These are phyloP conservation scores for Yamadazyma kitorensis DNA, from an alignment of 805 yeast genomes.

Conservation along the genomic window DNA sequence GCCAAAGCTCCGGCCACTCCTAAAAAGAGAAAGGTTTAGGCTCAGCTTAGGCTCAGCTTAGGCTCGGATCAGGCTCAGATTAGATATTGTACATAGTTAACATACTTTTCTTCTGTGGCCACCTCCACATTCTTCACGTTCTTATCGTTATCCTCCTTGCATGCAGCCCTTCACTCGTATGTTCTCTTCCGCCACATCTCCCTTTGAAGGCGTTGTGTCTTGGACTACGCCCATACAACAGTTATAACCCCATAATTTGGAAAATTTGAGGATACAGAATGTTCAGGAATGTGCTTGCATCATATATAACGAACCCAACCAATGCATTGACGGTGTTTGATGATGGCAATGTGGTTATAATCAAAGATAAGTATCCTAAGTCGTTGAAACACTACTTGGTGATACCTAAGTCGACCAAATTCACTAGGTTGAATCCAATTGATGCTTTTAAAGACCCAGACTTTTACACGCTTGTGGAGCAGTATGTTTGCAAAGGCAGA, in stretches of 20 bases:
- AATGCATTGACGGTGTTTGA: slow-evolving; percentile 39
- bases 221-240: too few species aligned
- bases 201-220: too few species aligned
- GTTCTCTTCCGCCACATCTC: too few species aligned
- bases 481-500: slow-evolving; percentile 38
- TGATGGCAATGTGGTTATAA: slow-evolving; percentile 54
- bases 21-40: slow-evolving; percentile 19
- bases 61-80: too few species aligned
- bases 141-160: too few species aligned
- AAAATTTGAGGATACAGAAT: too few species aligned
- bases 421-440: slow-evolving; percentile 51
- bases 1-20: slow-evolving; percentile 7
- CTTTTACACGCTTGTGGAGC: slow-evolving; percentile 23
- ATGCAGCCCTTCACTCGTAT: too few species aligned
- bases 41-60: too few species aligned
- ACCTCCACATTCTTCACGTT: too few species aligned
- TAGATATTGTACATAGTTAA: too few species aligned
- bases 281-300: slow-evolving; percentile 46
- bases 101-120: too few species aligned
- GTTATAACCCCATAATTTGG: too few species aligned
- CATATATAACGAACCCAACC: slow-evolving; percentile 49
- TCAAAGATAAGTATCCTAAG: slow-evolving; percentile 64
- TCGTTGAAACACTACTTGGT: slow-evolving; percentile 58
- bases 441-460: slow-evolving; percentile 40
- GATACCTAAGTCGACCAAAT: slow-evolving; percentile 46